Conservation (phyloP, 495 filamentous ascomycete species). For the Xylaria acuta region DNA sequence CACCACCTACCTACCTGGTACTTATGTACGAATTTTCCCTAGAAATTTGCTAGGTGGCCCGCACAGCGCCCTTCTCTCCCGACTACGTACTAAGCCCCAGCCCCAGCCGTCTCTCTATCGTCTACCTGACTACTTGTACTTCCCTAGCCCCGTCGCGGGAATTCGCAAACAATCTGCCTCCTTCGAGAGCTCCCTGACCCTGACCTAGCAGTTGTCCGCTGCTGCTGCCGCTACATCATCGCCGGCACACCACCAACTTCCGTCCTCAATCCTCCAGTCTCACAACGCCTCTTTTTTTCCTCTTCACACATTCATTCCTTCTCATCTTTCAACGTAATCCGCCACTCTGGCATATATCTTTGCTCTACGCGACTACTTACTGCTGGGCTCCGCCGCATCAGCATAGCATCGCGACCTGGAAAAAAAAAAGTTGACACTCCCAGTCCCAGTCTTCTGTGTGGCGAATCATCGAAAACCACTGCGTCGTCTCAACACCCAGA, state of each 20-base stretch:
- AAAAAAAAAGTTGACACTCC: conserved; percentile 23
- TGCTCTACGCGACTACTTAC: background rate
- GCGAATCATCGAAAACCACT: background rate
- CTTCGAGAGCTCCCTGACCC: conserved; percentile 21
- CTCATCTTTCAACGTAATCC: background rate
- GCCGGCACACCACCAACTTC: conserved; percentile 7
- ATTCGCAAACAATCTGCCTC: conserved; percentile 27
- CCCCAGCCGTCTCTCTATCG: conserved; percentile 6
- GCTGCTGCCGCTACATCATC: conserved; percentile 12
- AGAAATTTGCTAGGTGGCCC: conserved; percentile 17
- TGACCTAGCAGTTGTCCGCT: conserved; percentile 2
- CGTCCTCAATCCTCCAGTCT: background rate
- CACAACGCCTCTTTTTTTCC: background rate
- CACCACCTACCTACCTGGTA: background rate
- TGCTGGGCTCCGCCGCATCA: background rate
- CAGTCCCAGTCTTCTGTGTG: background rate
- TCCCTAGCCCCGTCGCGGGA: conserved; percentile 24
- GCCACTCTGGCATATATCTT: background rate
- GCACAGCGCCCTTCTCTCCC: background rate
- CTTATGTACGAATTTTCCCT: background rate
- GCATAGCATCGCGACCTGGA: background rate
- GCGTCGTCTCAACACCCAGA: background rate
- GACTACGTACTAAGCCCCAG: background rate
- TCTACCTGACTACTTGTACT: conserved; percentile 7
- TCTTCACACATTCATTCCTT: conserved; percentile 1